Evolutionary conservation across 345 rosid genomes (phyloP), one percentile per base, ranked within the genome.

Genomic region (Eucalyptus curtisii): DNA sequence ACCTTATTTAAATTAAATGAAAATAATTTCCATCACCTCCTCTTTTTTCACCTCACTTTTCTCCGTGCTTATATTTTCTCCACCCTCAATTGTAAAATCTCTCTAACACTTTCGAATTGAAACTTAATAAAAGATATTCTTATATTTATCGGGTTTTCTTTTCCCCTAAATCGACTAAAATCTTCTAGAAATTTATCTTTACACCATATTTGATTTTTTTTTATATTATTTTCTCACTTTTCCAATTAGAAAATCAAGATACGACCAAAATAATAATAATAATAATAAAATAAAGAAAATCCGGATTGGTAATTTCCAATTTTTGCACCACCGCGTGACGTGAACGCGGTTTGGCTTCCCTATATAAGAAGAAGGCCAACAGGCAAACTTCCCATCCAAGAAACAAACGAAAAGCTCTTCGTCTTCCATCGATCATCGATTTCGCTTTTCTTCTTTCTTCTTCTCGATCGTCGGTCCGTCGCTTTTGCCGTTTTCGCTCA

Each of bases 81-180:
- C 66, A 3, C 14, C 66, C 66, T 59, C 1, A 0, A 57, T 57
- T 24, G 7, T 24, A 57, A 22, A 24, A 57, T 57, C 13, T 57
- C 64, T 57, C 64, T 24, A 24, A 57, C 1, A 0, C 16, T 3
- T 10, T 27, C 2, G 9, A 61, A 61, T 30, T 0, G 1, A 30
- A 61, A 61, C 4, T 61, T 61, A 61, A 27, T 59, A 59, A 52
- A 52, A 52, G 24, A 52, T 52, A 7, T 17, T 52, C 22, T 52
- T 52, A 52, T 52, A 52, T 52, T 52, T 52, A 61, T 30, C 0
- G 9, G 33, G n/a, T n/a, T 8, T 3, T 30, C 13, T 30, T 30
- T 30, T 6, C 1, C 16, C 31, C 68, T 30, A 61, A 61, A 64
- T 64, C 37, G 9, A 64, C 71, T 64, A 5, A 30, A 30, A 64